Base-by-base conservation (phyloP, 1,284 basidiomycete species). In the Cryptococcus sp. region DNA sequence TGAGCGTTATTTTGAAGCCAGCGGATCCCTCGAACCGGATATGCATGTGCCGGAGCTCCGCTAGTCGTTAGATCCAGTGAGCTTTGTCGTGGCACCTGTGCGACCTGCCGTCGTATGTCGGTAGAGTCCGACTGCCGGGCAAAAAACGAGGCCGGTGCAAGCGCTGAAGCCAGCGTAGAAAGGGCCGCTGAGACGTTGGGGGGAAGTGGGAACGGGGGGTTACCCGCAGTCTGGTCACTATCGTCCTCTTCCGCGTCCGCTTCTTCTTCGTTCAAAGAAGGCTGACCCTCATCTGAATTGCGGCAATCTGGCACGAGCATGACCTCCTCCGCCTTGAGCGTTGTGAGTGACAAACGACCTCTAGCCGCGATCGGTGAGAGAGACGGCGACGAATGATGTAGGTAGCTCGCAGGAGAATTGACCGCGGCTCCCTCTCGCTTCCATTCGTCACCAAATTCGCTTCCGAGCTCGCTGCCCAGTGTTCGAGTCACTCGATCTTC, bases 381-480 rank as follows among this genome's bases (percentile, higher is more conserved):
- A 7, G 29, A 34, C 29, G 29, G 29, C 8, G 29, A 34, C 29
- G 29, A 34, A 34, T 7, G 2, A 34, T 34, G 29, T 2, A 34
- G 29, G 29, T 34, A 34, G 29, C 29, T 34, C 8, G 29, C 29
- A n/a, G n/a, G 29, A 5, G 29, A 10, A 34, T 34, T 2, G 29
- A 13, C 29, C 29, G 29, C 29, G 29, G 29, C 13, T 34, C 8
- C 29, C 2, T 53, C 40, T 23, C 23, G 52, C 10, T 61, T 48
- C 56, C 60, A 62, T 7, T 55, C 60, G 54, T 68, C 68, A 1
- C 59, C 68, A 46, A 66, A 61, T 16, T 67, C 67, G 51, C 62
- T 64, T 3, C 69, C 69, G 0, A 70, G 56, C 46, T 75, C 73
- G 37, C 66, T 68, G 5, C 70, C 68, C 5, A 75, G 61, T 0